phyloP scores from a whole-genome alignment of 106 monocot species.

The Dendrobium catenatum region DNA sequence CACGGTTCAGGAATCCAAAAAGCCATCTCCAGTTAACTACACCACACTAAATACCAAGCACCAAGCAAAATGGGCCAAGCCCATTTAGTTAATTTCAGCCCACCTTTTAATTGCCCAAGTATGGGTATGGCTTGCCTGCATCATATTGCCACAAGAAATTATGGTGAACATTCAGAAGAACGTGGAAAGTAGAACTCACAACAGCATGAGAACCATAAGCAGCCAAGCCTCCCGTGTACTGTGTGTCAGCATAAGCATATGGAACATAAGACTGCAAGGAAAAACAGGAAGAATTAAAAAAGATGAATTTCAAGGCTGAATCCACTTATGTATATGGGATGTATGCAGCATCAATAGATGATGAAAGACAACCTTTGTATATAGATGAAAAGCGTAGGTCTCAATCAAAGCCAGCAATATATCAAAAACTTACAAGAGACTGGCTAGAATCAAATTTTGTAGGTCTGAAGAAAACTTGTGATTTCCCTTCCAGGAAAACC shows the following conservation, averaged over 20 bases:
- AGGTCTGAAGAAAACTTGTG: constrained; percentile 31
- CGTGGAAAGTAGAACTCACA: constrained; percentile 27
- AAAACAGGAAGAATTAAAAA: constrained; percentile 1
- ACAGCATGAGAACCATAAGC: constrained; percentile 42
- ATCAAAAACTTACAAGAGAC: constrained; percentile 46
- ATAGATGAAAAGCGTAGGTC: no score
- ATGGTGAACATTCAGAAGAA: no score
- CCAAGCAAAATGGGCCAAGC: no score
- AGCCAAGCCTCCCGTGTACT: constrained; percentile 34
- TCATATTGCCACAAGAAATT: no score
- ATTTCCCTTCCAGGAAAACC: constrained; percentile 25
- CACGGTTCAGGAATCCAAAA: no score
- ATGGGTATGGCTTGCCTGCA: no score
- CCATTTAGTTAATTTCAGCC: no score
- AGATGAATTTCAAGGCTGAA: background rate
- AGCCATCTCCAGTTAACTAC: no score
- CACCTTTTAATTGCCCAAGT: no score
- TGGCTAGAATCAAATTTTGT: constrained; percentile 46
- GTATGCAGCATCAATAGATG: no score
- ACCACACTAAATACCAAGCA: no score
- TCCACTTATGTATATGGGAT: background rate
- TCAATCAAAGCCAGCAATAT: background rate
- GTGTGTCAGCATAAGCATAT: constrained; percentile 44
- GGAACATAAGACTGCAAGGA: constrained; percentile 36
- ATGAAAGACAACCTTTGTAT: no score